Percentiles rank a stretch among this genome's conserved stretches.
phyloP scores from a whole-genome alignment of 441 rosid species.

The Erodium trifolium region DNA sequence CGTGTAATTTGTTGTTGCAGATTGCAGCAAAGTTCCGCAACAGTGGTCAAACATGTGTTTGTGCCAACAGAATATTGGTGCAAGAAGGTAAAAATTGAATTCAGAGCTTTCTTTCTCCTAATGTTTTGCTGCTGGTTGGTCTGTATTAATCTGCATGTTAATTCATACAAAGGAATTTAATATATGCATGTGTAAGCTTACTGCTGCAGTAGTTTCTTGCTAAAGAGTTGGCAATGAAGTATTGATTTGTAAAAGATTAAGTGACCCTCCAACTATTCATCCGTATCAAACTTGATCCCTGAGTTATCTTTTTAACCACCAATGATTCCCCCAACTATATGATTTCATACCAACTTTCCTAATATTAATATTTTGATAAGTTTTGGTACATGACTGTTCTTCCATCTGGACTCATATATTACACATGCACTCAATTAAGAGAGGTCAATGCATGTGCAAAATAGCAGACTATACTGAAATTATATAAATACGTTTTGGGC shows the following conservation, averaged over 20 bases:
- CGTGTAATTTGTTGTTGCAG: slow-evolving; percentile 38
- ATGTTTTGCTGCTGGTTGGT: not conserved
- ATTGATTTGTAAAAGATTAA: not conserved
- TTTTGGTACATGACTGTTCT: not conserved
- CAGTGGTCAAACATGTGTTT: slow-evolving; percentile 96
- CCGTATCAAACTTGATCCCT: not conserved
- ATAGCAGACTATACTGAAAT: not conserved
- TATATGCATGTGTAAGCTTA: not conserved
- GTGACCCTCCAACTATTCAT: not conserved
- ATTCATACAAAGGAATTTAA: not conserved
- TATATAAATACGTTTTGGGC: not conserved
- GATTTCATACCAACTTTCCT: not conserved
- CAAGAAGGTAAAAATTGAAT: slow-evolving; percentile 70
- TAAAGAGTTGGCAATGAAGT: not conserved
- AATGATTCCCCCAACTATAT: not conserved
- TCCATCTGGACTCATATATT: not conserved
- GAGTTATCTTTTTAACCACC: not conserved
- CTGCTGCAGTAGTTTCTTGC: not conserved
- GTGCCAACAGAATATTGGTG: slow-evolving; percentile 83
- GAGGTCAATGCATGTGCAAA: not conserved
- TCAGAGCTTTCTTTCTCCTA: not conserved
- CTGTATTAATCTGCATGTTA: not conserved
- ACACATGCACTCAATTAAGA: not conserved
- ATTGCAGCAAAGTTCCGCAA: slow-evolving; percentile 93
- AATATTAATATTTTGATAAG: not conserved